phyloP scores from a whole-genome alignment of 371 early-diverging fungal genomes.

The Actinomortierella wolfii region DNA sequence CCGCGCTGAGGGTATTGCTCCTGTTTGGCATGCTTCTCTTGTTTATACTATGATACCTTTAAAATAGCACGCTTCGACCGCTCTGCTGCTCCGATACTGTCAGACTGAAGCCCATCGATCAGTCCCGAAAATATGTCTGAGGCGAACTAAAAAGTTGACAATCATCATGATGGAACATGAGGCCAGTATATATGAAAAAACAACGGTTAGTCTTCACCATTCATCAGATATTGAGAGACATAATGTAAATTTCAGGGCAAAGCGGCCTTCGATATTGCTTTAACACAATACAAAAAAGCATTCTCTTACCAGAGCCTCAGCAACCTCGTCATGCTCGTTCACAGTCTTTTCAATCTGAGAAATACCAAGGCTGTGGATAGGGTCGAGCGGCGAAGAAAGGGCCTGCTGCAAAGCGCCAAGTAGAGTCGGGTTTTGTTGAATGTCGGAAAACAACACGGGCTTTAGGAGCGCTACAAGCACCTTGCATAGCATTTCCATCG shows the following conservation, averaged over 20 bases:
- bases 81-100: slow-evolving; percentile 31
- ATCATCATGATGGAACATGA: too few relatives aligned
- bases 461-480: slow-evolving; percentile 17
- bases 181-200: background rate
- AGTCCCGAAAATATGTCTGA: slow-evolving; percentile 20
- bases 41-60: too few relatives aligned
- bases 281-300: background rate
- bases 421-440: slow-evolving; percentile 22
- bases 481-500: slow-evolving; percentile 19
- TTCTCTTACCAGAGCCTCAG: slow-evolving; percentile 16
- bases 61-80: slow-evolving; percentile 22
- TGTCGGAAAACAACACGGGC: slow-evolving; percentile 8
- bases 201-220: background rate
- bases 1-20: too few relatives aligned
- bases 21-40: too few relatives aligned
- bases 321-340: slow-evolving; percentile 3
- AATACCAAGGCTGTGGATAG: slow-evolving; percentile 19
- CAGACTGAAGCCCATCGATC: slow-evolving; percentile 19
- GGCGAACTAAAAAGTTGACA: slow-evolving; percentile 8
- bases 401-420: slow-evolving; percentile 18
- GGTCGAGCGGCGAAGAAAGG: slow-evolving; percentile 10
- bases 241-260: background rate
- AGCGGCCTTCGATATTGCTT: background rate
- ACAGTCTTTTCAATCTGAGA: slow-evolving; percentile 31
- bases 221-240: slow-evolving; percentile 1